phyloP scores from a whole-genome alignment of 2,329 filamentous ascomycete species.

The Penicillium sp. region DNA sequence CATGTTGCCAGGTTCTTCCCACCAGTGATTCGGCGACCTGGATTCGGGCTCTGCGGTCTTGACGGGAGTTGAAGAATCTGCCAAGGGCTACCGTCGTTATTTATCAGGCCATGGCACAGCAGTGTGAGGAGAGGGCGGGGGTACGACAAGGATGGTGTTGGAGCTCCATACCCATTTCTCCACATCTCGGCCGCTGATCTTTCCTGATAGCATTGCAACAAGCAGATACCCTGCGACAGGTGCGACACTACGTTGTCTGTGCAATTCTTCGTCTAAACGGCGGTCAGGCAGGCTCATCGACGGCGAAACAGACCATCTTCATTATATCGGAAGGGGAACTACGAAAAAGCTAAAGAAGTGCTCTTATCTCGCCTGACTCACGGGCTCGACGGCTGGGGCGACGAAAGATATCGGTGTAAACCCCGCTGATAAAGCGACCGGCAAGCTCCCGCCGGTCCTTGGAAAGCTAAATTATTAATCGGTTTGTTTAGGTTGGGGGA shows the following conservation, averaged over 20 bases:
- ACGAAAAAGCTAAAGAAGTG: not conserved
- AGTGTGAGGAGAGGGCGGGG: not conserved
- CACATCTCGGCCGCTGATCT: constrained; percentile 23
- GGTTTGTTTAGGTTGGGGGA: not conserved
- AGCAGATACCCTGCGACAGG: not conserved
- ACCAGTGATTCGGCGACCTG: constrained; percentile 1
- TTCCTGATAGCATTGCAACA: constrained; percentile 6
- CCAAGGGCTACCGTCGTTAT: constrained; percentile 17
- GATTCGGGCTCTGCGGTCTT: not conserved
- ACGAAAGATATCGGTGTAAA: not conserved
- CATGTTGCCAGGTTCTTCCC: constrained; percentile 12
- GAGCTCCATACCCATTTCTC: constrained; percentile 31
- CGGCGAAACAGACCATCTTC: not conserved
- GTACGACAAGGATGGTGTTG: constrained; percentile 1
- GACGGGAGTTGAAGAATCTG: not conserved
- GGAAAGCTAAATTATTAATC: constrained; percentile 3
- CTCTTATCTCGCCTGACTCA: not conserved
- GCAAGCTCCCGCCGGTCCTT: not conserved
- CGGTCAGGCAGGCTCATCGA: not conserved
- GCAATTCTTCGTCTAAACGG: not conserved
- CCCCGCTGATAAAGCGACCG: constrained; percentile 12
- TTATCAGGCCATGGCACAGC: not conserved
- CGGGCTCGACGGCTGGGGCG: not conserved
- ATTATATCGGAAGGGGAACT: no score
- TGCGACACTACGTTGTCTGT: not conserved